These are phyloP conservation scores for Tylopilus subfusipes DNA, from an alignment of 768 basidiomycete species.

Conservation along the genomic window DNA sequence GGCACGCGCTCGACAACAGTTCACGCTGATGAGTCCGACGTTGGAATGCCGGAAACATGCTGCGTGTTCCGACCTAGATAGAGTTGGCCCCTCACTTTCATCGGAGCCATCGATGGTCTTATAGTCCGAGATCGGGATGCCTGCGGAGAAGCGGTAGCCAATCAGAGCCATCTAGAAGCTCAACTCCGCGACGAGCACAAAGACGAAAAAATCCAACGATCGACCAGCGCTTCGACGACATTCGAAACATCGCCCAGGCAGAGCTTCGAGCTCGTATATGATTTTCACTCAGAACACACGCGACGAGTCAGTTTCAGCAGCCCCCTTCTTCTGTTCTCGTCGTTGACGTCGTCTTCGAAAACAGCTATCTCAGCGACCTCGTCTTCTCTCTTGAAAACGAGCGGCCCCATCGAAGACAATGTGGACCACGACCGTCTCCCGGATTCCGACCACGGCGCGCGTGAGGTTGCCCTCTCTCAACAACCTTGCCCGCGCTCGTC, in stretches of 20 bases:
- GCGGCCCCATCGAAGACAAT: neutral
- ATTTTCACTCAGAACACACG: conserved; percentile 33
- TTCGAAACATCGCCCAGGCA: neutral
- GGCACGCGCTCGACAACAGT: too few relatives aligned
- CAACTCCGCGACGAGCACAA: too few relatives aligned
- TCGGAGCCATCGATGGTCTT: too few relatives aligned
- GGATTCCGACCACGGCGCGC: conserved; percentile 14
- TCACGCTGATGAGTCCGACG: too few relatives aligned
- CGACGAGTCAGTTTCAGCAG: conserved; percentile 32
- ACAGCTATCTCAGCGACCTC: conserved; percentile 31
- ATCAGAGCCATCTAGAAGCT: too few relatives aligned
- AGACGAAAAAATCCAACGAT: neutral
- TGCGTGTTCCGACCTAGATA: too few relatives aligned
- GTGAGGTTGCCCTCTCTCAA: conserved; percentile 16
- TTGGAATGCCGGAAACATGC: too few relatives aligned
- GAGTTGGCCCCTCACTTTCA: too few relatives aligned
- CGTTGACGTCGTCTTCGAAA: conserved; percentile 2
- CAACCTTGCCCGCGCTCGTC: conserved; percentile 14
- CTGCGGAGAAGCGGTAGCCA: too few relatives aligned
- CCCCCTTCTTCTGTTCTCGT: neutral
- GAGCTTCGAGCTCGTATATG: conserved; percentile 28
- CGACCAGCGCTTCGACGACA: neutral
- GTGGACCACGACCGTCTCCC: neutral
- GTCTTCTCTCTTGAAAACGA: conserved; percentile 29
- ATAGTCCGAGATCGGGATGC: too few relatives aligned